These are phyloP conservation scores for Penicillium verrucosum DNA, from an alignment of 2,329 filamentous ascomycete genomes.

Conservation along the genomic window DNA sequence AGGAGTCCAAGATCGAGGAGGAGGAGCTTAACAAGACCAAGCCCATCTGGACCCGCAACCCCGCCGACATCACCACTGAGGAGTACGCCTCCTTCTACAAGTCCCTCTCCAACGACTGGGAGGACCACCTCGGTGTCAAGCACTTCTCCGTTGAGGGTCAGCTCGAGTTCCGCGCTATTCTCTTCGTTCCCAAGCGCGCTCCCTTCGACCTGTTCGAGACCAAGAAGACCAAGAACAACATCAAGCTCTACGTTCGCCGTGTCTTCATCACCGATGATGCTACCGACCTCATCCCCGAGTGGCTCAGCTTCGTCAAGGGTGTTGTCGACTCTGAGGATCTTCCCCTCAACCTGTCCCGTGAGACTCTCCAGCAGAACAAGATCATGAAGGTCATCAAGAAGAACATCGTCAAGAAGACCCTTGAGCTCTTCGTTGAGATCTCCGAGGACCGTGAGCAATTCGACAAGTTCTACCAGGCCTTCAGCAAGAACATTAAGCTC, in stretches of 20 bases:
- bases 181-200: constrained; percentile 99
- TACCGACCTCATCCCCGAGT: constrained; percentile 98
- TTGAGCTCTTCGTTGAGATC: constrained; percentile 99
- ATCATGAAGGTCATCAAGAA: constrained; percentile 99
- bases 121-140: constrained; percentile 99
- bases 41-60: constrained; percentile 99
- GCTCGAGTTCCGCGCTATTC: constrained; percentile 99
- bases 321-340: constrained; percentile 99
- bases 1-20: constrained; percentile 97
- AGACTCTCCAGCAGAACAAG: constrained; percentile 99
- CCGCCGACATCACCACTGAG: constrained; percentile 88
- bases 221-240: constrained; percentile 99
- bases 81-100: constrained; percentile 99
- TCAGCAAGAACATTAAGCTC: constrained; percentile 99
- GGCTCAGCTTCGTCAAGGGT: constrained; percentile 99
- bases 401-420: constrained; percentile 99
- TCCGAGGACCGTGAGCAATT: constrained; percentile 99
- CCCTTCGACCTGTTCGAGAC: constrained; percentile 99
- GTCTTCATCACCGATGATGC: constrained; percentile 99
- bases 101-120: constrained; percentile 99
- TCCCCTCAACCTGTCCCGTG: constrained; percentile 98
- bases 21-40: constrained; percentile 99
- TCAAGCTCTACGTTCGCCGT: constrained; percentile 99
- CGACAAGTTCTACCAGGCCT: constrained; percentile 99
- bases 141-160: constrained; percentile 99